Percentiles rank a stretch among this genome's conserved stretches.
Conservation (phyloP, 192 early-diverging fungal species). For the Diversispora eburnea region DNA sequence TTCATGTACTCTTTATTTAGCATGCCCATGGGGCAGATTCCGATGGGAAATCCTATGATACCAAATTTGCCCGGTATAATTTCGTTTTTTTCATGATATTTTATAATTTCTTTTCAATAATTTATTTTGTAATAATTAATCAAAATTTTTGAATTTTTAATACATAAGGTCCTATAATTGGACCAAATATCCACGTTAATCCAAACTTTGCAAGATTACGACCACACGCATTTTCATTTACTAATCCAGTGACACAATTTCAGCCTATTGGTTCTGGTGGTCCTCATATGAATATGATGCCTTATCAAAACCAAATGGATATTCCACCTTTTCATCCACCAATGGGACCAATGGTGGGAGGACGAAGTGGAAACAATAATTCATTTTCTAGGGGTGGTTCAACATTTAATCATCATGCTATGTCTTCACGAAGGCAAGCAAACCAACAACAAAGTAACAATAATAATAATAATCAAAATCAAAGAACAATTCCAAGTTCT, state of each 20-base stretch:
- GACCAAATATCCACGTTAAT: slow-evolving; percentile 17
- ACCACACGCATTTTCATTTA: background rate
- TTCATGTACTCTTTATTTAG: background rate
- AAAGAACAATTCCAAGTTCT: too few relatives aligned
- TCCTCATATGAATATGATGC: slow-evolving; percentile 13
- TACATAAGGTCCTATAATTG: slow-evolving; percentile 13
- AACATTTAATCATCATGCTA: too few relatives aligned
- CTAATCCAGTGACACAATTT: background rate
- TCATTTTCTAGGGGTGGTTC: too few relatives aligned
- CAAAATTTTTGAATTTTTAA: background rate
- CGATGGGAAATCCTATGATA: slow-evolving; percentile 1
- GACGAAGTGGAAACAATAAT: background rate
- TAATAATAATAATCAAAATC: too few relatives aligned
- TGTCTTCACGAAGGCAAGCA: too few relatives aligned
- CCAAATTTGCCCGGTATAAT: background rate
- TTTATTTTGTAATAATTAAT: background rate
- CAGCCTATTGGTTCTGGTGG: background rate
- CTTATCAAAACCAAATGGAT: slow-evolving; percentile 17
- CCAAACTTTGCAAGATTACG: slow-evolving; percentile 20
- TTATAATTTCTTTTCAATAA: background rate
- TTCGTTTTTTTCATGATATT: background rate
- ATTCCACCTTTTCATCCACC: slow-evolving; percentile 7
- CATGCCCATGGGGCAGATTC: background rate
- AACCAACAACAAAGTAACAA: too few relatives aligned
- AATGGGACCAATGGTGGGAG: background rate